Evolutionary conservation across 2,329 filamentous ascomycete genomes (phyloP).

Genomic region (Rutstroemia sp.): DNA sequence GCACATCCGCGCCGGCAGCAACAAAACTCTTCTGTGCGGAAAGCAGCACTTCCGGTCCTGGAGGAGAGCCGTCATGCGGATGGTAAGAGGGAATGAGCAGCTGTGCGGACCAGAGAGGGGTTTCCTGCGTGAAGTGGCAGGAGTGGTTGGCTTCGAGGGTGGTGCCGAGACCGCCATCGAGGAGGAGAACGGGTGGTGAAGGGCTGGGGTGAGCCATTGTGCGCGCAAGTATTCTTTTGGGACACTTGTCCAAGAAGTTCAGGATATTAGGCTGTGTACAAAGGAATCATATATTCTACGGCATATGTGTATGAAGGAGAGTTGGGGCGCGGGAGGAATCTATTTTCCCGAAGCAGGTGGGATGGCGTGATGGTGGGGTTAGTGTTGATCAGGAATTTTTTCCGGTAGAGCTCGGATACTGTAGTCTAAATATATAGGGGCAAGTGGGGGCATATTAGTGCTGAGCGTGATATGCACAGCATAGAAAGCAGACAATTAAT

Average conservation of each 20-base stretch:
- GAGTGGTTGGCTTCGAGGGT: conserved; percentile 52
- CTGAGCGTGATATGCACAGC: no score
- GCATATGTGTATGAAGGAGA: no score
- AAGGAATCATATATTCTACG: no score
- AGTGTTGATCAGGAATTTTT: no score
- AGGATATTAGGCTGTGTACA: no score
- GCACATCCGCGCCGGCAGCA: conserved; percentile 50
- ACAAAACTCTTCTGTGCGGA: conserved; percentile 27
- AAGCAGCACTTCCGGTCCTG: background rate
- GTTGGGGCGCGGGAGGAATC: no score
- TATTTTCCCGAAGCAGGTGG: no score
- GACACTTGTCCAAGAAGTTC: background rate
- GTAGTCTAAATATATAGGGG: no score
- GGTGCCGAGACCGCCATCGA: conserved; percentile 63
- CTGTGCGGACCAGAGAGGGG: conserved; percentile 62
- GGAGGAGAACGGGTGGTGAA: conserved; percentile 32
- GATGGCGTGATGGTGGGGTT: no score
- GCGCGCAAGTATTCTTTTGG: background rate
- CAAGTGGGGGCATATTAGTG: no score
- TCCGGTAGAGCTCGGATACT: no score
- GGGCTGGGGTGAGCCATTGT: background rate
- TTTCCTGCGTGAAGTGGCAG: conserved; percentile 42
- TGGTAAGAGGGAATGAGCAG: conserved; percentile 47
- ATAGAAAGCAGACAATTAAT: no score
- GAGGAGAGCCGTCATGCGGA: conserved; percentile 29